phyloP scores from a whole-genome alignment of 495 filamentous ascomycete genomes.

The Xylaria nigripes region DNA sequence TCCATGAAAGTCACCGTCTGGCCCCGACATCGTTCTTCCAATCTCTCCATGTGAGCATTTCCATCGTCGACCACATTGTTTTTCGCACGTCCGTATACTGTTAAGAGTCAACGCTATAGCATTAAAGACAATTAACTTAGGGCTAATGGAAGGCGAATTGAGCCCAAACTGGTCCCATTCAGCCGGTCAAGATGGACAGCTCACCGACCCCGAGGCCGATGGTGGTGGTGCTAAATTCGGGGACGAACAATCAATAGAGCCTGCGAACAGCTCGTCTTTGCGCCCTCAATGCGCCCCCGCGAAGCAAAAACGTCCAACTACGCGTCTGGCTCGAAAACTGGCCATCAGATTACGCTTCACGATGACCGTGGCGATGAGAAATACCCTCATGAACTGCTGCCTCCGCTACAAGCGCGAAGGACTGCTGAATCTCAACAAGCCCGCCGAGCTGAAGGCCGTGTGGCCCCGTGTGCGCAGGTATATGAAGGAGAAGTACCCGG shows the following conservation, averaged over 20 bases:
- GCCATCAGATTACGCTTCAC: not conserved
- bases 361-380: not conserved
- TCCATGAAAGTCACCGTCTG: too few species aligned
- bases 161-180: not conserved
- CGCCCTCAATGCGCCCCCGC: not conserved
- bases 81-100: not conserved
- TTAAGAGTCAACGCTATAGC: not conserved
- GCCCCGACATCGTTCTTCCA: too few species aligned
- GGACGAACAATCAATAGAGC: not conserved
- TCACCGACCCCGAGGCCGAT: not conserved
- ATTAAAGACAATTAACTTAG: too few species aligned
- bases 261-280: not conserved
- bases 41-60: too few species aligned
- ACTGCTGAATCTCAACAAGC: not conserved
- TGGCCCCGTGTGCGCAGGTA: not conserved
- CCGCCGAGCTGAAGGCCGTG: not conserved
- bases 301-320: not conserved
- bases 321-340: not conserved
- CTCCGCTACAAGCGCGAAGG: not conserved
- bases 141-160: not conserved
- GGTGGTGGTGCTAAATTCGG: not conserved
- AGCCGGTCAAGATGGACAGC: not conserved
- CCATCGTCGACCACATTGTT: too few species aligned
- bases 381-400: not conserved
- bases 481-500: not conserved